Percentiles rank a stretch among this genome's conserved stretches.
Conservation (phyloP, 2,329 filamentous ascomycete species). For the Aspergillus glaucus region DNA sequence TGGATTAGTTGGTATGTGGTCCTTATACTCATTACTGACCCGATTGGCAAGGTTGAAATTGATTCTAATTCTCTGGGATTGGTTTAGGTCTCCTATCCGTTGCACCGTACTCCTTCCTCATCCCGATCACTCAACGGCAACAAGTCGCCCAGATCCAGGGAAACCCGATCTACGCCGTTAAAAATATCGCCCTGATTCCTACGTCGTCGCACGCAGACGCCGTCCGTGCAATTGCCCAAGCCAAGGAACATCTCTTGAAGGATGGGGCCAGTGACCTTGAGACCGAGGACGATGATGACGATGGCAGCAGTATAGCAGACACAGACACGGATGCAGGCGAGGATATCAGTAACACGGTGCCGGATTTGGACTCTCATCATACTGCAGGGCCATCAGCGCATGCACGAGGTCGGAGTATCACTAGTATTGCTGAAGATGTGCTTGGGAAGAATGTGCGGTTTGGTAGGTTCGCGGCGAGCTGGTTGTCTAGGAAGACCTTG, state of each 20-base stretch:
- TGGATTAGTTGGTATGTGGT: slow-evolving; percentile 52
- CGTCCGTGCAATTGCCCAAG: slow-evolving; percentile 61
- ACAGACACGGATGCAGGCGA: slow-evolving; percentile 23
- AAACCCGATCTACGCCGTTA: slow-evolving; percentile 76
- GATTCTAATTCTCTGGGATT: neutral
- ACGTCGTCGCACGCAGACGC: slow-evolving; percentile 71
- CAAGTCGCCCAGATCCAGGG: slow-evolving; percentile 84
- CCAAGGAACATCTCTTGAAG: slow-evolving; percentile 40
- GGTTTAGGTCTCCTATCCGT: slow-evolving; percentile 71
- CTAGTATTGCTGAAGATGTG: slow-evolving; percentile 78
- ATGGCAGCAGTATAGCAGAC: slow-evolving; percentile 17
- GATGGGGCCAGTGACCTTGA: slow-evolving; percentile 27
- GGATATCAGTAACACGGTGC: slow-evolving; percentile 21
- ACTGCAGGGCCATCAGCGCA: slow-evolving; percentile 13
- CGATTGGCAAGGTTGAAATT: neutral
- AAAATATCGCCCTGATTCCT: slow-evolving; percentile 85
- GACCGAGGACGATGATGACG: slow-evolving; percentile 14
- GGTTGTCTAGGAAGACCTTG: slow-evolving; percentile 86
- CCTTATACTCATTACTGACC: neutral
- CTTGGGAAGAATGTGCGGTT: slow-evolving; percentile 77
- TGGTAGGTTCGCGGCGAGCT: slow-evolving; percentile 79
- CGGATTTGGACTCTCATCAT: slow-evolving; percentile 14
- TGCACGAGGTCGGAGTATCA: slow-evolving; percentile 28
- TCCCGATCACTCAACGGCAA: slow-evolving; percentile 78
- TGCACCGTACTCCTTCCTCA: slow-evolving; percentile 72